A percentile compares a stretch with the other conserved stretches of the same genome.
These are phyloP conservation scores for Penicillium concentricum DNA, from an alignment of 2,329 filamentous ascomycete genomes.

Conservation along the genomic window DNA sequence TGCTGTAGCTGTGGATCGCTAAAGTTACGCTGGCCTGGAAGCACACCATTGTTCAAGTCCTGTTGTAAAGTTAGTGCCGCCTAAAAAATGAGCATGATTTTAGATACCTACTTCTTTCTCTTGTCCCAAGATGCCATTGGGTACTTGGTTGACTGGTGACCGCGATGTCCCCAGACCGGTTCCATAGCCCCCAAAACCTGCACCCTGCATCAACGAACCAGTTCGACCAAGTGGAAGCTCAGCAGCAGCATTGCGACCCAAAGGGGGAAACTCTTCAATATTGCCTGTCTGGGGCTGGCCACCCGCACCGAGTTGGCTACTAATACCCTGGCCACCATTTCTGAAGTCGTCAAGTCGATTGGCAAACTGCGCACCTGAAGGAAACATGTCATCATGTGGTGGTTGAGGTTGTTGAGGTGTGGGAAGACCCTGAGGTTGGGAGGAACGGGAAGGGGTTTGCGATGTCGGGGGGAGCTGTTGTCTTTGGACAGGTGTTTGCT, in stretches of 20 bases:
- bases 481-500: constrained; percentile 55
- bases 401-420: constrained; percentile 46
- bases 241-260: constrained; percentile 52
- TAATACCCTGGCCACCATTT: constrained; percentile 56
- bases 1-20: constrained; percentile 34
- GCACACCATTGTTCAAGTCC: constrained; percentile 38
- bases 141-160: constrained; percentile 44
- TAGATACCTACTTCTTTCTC: constrained; percentile 39
- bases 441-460: constrained; percentile 42
- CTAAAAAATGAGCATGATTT: not conserved
- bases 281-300: constrained; percentile 56
- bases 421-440: constrained; percentile 42
- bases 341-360: constrained; percentile 56
- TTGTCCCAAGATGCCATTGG: constrained; percentile 44
- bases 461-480: constrained; percentile 48
- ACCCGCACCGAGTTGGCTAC: constrained; percentile 51
- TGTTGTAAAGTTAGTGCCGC: constrained; percentile 21
- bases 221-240: constrained; percentile 53
- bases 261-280: constrained; percentile 62
- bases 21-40: constrained; percentile 35
- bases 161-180: constrained; percentile 39
- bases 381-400: constrained; percentile 49
- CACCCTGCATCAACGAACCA: constrained; percentile 52
- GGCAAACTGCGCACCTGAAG: constrained; percentile 51
- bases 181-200: constrained; percentile 45